These are phyloP conservation scores for Ustilago esculenta DNA, from an alignment of 1,284 basidiomycete species.

Conservation along the genomic window DNA sequence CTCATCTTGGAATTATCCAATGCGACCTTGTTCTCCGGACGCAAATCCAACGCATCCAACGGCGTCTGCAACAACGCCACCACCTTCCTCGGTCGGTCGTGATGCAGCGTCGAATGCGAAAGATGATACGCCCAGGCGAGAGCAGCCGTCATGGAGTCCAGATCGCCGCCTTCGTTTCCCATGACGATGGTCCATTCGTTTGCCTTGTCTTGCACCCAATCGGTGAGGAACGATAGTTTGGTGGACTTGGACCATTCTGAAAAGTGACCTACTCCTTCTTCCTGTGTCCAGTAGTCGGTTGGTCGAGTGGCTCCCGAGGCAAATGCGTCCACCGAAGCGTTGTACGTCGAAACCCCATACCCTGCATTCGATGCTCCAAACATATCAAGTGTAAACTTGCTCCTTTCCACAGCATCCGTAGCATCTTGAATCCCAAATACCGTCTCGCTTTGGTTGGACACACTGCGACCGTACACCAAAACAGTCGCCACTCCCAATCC, in stretches of 20 bases:
- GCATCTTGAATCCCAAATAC: constrained; percentile 16
- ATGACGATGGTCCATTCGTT: constrained; percentile 66
- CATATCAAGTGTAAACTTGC: too few relatives aligned
- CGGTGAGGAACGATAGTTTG: constrained; percentile 63
- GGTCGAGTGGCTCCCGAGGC: constrained; percentile 9
- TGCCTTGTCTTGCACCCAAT: constrained; percentile 51
- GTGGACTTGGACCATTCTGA: constrained; percentile 62
- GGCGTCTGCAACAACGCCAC: constrained; percentile 59
- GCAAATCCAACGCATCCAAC: constrained; percentile 65
- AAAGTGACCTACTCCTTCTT: constrained; percentile 63
- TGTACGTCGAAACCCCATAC: background rate
- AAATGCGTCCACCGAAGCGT: background rate
- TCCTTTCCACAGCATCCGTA: too few relatives aligned
- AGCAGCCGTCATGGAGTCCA: constrained; percentile 64
- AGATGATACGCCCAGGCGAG: constrained; percentile 62
- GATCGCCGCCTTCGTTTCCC: constrained; percentile 68
- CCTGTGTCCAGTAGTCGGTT: constrained; percentile 30
- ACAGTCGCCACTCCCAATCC: background rate
- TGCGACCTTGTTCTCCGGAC: constrained; percentile 67
- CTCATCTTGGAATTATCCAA: constrained; percentile 64
- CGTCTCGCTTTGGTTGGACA: constrained; percentile 6
- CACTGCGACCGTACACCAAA: constrained; percentile 11
- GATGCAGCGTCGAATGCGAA: constrained; percentile 47
- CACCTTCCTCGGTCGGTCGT: constrained; percentile 35
- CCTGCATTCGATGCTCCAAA: too few relatives aligned